Conservation (phyloP, 805 yeast species). For the Kazachstania taianensis region DNA sequence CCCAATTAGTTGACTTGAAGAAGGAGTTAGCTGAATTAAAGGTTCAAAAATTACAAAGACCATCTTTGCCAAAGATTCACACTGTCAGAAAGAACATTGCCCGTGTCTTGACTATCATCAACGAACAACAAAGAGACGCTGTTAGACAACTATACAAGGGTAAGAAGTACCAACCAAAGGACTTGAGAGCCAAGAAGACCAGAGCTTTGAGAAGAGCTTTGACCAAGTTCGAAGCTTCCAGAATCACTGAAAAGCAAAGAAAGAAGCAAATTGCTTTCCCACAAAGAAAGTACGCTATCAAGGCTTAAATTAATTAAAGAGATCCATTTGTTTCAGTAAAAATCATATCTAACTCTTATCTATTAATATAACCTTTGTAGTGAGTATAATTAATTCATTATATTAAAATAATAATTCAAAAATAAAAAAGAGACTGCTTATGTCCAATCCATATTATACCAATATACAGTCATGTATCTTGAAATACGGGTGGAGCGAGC, state of each 20-base stretch:
- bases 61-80: constrained; percentile 93
- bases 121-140: constrained; percentile 91
- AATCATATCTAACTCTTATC: too few species aligned
- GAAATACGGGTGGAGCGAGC: too few species aligned
- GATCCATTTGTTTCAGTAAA: too few species aligned
- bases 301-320: constrained; percentile 56
- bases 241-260: constrained; percentile 79
- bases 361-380: too few species aligned
- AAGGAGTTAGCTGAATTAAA: constrained; percentile 93
- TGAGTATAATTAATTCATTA: too few species aligned
- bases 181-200: constrained; percentile 98
- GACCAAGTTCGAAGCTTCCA: constrained; percentile 76
- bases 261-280: constrained; percentile 96
- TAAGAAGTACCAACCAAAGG: constrained; percentile 96
- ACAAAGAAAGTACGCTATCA: constrained; percentile 96
- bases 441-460: too few species aligned
- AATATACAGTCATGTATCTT: too few species aligned
- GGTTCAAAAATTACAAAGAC: constrained; percentile 90
- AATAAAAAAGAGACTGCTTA: too few species aligned
- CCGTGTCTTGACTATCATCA: constrained; percentile 94
- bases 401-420: too few species aligned
- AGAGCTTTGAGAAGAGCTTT: constrained; percentile 99
- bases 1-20: constrained; percentile 92
- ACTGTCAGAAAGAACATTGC: constrained; percentile 98
- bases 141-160: constrained; percentile 93